Base-by-base conservation (phyloP, 1,284 basidiomycete genomes). In the Irpex rosettiformis region DNA sequence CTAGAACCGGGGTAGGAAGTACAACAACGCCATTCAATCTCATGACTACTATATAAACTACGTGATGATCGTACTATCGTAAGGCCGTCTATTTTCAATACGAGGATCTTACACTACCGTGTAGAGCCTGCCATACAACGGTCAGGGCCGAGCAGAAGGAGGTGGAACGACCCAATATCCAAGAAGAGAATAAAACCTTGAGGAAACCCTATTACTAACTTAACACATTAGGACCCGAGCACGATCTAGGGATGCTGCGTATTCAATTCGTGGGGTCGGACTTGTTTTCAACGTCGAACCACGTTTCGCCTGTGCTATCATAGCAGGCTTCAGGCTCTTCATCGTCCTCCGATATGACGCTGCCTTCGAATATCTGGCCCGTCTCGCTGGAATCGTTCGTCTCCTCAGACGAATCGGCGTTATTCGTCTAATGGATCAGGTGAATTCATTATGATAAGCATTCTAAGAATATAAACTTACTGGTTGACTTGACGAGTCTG, bases 211-310 rank as follows among this genome's bases (percentile, higher is more conserved):
- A n/a, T n/a, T n/a, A n/a, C n/a, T n/a, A n/a, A n/a, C n/a, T n/a
- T n/a, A n/a, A n/a, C n/a, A n/a, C n/a, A n/a, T n/a, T n/a, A n/a
- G 33, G 16, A 8, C 16, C 16, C 33, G 33, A 37, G 16, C 33
- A 37, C 11, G 33, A 16, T 37, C 33, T 3, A 37, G 33, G 4
- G 33, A 16, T 10, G 16, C 16, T 16, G 30, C 16, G 30, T 37
- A 16, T 45, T 45, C 43, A 45, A 7, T 22, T 18, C 10, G 43
- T 18, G 21, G 43, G 5, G 43, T 18, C 43, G 13, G 43, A 18
- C 47, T 77, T 69, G 37, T 69, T 72, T 65, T 80, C 77, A 65
- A 91, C 83, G 27, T 87, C 77, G 57, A 91, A 82, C 89, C 89
- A 91, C 67, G 87, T 89, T 68, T 89, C 86, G 67, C 81, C 81